Evolutionary conservation across 805 yeast species (phyloP).

Genomic region (Vanderwaltozyma tropicalis): DNA sequence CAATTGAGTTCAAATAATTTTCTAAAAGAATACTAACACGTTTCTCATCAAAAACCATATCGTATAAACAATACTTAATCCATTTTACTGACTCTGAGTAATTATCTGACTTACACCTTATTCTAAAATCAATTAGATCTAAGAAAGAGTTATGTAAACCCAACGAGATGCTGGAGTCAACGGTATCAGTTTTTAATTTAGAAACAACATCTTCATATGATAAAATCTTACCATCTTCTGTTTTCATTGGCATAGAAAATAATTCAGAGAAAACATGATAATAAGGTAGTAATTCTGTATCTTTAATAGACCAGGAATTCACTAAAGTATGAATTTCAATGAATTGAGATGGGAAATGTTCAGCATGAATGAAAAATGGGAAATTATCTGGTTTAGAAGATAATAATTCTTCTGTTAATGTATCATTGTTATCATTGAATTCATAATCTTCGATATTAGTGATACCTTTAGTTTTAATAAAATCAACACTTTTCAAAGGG

Average conservation of each 20-base stretch:
- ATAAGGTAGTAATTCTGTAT: slow-evolving; percentile 46
- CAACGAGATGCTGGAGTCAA: slow-evolving; percentile 44
- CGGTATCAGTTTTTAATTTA: slow-evolving; percentile 60
- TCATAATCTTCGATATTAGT: slow-evolving; percentile 42
- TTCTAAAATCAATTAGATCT: slow-evolving; percentile 53
- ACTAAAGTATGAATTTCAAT: slow-evolving; percentile 54
- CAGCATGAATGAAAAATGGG: slow-evolving; percentile 68
- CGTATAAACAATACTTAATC: slow-evolving; percentile 56
- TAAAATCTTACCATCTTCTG: slow-evolving; percentile 47
- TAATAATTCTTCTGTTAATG: slow-evolving; percentile 20
- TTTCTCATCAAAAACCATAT: slow-evolving; percentile 59
- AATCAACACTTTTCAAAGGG: slow-evolving; percentile 54
- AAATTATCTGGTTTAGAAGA: slow-evolving; percentile 35
- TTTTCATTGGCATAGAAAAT: slow-evolving; percentile 60
- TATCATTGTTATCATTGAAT: slow-evolving; percentile 25
- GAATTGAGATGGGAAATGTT: slow-evolving; percentile 71
- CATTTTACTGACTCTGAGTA: slow-evolving; percentile 66
- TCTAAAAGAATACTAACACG: slow-evolving; percentile 52
- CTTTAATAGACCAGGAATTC: slow-evolving; percentile 42
- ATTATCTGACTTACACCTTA: slow-evolving; percentile 51
- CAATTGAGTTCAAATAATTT: slow-evolving; percentile 31
- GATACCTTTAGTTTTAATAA: slow-evolving; percentile 59
- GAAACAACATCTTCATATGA: slow-evolving; percentile 72
- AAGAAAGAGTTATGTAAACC: slow-evolving; percentile 52
- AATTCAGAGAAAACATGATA: slow-evolving; percentile 56